Conservation (phyloP, 768 basidiomycete species). For the Pulveroboletus sp. region DNA sequence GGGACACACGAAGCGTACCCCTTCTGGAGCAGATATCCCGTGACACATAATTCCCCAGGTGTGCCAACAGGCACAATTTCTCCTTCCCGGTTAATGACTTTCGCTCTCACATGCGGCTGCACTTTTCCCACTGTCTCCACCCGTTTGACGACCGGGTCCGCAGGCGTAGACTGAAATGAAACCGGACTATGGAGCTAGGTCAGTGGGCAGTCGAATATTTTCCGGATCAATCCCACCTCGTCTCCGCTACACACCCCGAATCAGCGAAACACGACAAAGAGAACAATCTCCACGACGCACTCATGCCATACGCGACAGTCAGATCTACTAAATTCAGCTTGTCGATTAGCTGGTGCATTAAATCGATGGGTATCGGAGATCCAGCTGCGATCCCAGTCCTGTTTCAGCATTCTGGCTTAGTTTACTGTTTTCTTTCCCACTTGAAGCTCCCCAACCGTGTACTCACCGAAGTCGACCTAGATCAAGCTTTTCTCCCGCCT, state of each 20-base stretch:
- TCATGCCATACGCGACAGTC: constrained; percentile 85
- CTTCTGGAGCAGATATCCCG: constrained; percentile 77
- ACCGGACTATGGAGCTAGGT: constrained; percentile 53
- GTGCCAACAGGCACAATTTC: constrained; percentile 64
- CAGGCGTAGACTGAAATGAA: constrained; percentile 72
- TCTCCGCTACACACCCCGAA: constrained; percentile 51
- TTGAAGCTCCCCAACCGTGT: neutral
- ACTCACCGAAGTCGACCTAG: constrained; percentile 50
- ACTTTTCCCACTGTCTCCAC: constrained; percentile 79
- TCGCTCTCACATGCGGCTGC: constrained; percentile 74
- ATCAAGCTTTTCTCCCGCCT: constrained; percentile 43
- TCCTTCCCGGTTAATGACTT: constrained; percentile 55
- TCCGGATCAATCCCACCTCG: constrained; percentile 39
- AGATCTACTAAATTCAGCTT: constrained; percentile 65
- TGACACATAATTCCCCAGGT: constrained; percentile 68
- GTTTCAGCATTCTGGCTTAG: neutral
- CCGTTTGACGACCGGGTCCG: constrained; percentile 66
- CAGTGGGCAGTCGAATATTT: neutral
- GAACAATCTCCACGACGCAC: constrained; percentile 38
- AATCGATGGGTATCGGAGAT: constrained; percentile 69
- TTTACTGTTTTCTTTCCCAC: neutral
- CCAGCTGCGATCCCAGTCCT: constrained; percentile 85
- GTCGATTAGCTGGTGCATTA: constrained; percentile 69
- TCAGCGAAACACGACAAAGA: constrained; percentile 1
- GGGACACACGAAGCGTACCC: constrained; percentile 40